phyloP scores from a whole-genome alignment of 257 asterid species.

The Henckelia pumila region DNA sequence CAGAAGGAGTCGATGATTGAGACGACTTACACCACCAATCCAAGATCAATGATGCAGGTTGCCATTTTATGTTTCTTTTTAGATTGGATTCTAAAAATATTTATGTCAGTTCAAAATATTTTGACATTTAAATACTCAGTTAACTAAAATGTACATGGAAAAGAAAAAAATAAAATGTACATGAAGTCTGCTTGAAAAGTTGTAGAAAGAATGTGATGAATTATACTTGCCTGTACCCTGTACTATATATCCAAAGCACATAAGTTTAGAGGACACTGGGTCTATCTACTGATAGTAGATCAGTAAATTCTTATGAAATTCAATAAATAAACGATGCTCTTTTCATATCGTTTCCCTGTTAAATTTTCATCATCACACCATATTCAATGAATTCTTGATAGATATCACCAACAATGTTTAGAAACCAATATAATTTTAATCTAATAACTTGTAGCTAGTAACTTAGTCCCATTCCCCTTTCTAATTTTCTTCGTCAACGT shows the following conservation, averaged over 20 bases:
- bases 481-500: not conserved
- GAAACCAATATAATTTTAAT: too few relatives aligned
- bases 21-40: constrained; percentile 78
- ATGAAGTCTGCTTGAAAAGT: constrained; percentile 3
- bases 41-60: constrained; percentile 97
- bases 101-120: not conserved
- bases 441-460: not conserved
- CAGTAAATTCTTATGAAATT: too few relatives aligned
- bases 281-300: too few relatives aligned
- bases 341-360: too few relatives aligned
- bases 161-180: not conserved
- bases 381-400: not conserved
- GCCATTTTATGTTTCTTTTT: constrained; percentile 17
- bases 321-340: too few relatives aligned
- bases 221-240: not conserved
- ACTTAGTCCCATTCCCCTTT: not conserved
- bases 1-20: constrained; percentile 78
- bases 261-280: too few relatives aligned
- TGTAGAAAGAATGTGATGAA: not conserved
- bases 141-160: too few relatives aligned
- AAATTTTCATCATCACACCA: too few relatives aligned
- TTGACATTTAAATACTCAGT: not conserved
- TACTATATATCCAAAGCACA: not conserved
- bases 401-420: too few relatives aligned
- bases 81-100: constrained; percentile 1